Evolutionary conservation across 106 monocot genomes (phyloP).

Genomic region (Narthecium ossifragum): DNA sequence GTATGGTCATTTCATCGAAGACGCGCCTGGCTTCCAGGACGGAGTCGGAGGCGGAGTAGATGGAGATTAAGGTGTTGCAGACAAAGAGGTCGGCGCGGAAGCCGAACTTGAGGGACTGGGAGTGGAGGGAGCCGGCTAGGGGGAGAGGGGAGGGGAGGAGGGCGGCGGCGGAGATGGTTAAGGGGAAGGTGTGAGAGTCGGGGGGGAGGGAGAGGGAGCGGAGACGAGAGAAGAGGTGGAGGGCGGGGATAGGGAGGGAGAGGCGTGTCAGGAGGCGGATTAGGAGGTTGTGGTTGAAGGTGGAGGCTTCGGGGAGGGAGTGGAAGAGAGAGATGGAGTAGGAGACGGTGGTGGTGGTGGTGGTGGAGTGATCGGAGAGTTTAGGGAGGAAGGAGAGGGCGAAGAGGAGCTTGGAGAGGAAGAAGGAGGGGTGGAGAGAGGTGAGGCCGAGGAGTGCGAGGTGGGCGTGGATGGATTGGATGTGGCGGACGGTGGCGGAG

Average conservation of each 20-base stretch:
- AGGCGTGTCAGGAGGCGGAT: conserved; percentile 23
- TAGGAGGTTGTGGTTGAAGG: conserved; percentile 40
- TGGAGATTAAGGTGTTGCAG: conserved; percentile 29
- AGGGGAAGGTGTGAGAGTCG: conserved; percentile 51
- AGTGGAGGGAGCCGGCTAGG: conserved; percentile 26
- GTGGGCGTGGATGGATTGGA: conserved; percentile 23
- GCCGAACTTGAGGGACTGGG: conserved; percentile 27
- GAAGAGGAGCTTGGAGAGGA: conserved; percentile 11
- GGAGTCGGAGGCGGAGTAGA: conserved; percentile 23
- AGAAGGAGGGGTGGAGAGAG: neutral
- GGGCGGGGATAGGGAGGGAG: conserved; percentile 15
- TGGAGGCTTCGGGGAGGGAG: conserved; percentile 21
- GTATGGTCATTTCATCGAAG: too few species aligned
- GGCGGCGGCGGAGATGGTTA: conserved; percentile 30
- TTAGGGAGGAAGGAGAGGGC: conserved; percentile 7
- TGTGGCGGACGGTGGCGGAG: conserved; percentile 6
- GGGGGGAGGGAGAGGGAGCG: conserved; percentile 31
- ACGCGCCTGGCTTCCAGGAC: conserved; percentile 16
- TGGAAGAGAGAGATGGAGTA: conserved; percentile 27
- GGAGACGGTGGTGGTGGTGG: conserved; percentile 6
- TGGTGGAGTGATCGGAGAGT: conserved; percentile 4
- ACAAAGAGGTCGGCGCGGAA: conserved; percentile 17
- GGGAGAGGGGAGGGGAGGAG: conserved; percentile 3
- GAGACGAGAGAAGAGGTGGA: conserved; percentile 23
- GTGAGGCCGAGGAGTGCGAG: conserved; percentile 6